Conservation (phyloP, 2,329 filamentous ascomycete species). For the Fusarium sp. region DNA sequence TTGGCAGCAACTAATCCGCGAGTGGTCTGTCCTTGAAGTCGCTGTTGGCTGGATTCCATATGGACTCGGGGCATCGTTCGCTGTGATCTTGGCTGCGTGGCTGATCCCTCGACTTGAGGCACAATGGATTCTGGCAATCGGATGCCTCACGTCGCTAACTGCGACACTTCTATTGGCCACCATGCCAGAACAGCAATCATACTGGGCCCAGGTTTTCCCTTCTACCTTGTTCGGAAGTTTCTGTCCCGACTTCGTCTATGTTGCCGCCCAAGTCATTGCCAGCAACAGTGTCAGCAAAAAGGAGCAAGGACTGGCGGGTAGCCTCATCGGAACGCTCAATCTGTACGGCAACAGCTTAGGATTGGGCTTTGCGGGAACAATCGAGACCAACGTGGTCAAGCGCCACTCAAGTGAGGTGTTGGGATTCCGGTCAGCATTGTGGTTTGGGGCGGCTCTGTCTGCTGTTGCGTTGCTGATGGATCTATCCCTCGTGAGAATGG, state of each 20-base stretch:
- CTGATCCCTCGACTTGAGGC: conserved; percentile 58
- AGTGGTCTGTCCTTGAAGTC: conserved; percentile 54
- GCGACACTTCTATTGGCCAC: conserved; percentile 49
- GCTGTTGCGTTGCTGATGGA: conserved; percentile 50
- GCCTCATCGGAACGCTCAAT: conserved; percentile 56
- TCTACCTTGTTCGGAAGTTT: conserved; percentile 46
- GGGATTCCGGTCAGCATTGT: conserved; percentile 55
- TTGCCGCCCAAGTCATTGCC: conserved; percentile 63
- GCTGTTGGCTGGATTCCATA: conserved; percentile 55
- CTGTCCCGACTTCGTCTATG: conserved; percentile 62
- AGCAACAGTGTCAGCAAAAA: conserved; percentile 60
- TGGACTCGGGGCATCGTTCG: conserved; percentile 51
- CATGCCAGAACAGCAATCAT: conserved; percentile 57
- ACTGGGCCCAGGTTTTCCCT: conserved; percentile 54
- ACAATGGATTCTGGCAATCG: conserved; percentile 60
- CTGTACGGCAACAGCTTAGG: conserved; percentile 46
- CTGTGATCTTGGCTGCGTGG: conserved; percentile 57
- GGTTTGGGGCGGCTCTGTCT: conserved; percentile 54
- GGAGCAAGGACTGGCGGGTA: conserved; percentile 63
- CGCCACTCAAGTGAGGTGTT: conserved; percentile 28
- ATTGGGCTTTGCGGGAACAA: conserved; percentile 47
- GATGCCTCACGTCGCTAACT: conserved; percentile 44
- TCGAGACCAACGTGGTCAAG: conserved; percentile 41
- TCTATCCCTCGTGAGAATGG: conserved; percentile 54
- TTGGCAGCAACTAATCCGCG: conserved; percentile 57